Evolutionary conservation across 2,329 filamentous ascomycete species (phyloP).

Genomic region (Emergomyces africanus): DNA sequence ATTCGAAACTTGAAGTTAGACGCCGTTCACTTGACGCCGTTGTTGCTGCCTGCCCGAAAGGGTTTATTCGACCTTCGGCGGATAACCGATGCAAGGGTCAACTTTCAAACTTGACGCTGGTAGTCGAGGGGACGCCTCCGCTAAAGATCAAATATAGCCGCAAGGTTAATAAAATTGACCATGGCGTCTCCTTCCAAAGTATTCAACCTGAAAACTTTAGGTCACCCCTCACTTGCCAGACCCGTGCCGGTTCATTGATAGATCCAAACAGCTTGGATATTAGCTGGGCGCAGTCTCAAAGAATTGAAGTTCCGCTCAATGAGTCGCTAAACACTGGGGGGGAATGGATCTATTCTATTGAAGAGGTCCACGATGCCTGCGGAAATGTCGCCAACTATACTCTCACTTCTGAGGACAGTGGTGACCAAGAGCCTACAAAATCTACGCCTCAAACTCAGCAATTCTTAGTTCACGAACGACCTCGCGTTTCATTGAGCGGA

Average conservation of each 20-base stretch:
- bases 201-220: conserved; percentile 78
- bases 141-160: conserved; percentile 88
- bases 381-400: conserved; percentile 73
- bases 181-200: conserved; percentile 81
- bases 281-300: conserved; percentile 67
- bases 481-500: conserved; percentile 54
- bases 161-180: conserved; percentile 69
- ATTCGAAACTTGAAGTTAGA: conserved; percentile 88
- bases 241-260: conserved; percentile 45
- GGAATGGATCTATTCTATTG: conserved; percentile 77
- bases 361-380: conserved; percentile 82
- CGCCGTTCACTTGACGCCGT: conserved; percentile 63
- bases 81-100: conserved; percentile 71
- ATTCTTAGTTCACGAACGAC: conserved; percentile 79
- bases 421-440: conserved; percentile 43
- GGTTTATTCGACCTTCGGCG: conserved; percentile 52
- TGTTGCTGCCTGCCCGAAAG: conserved; percentile 75
- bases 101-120: conserved; percentile 69
- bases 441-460: conserved; percentile 55
- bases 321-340: conserved; percentile 73
- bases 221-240: conserved; percentile 59
- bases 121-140: conserved; percentile 79
- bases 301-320: conserved; percentile 70
- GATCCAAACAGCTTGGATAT: conserved; percentile 39
- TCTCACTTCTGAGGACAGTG: conserved; percentile 51